A percentile compares a stretch with the other conserved stretches of the same genome.
Conservation (phyloP, 1,284 basidiomycete genomes). For the Bjerkandera adusta region DNA sequence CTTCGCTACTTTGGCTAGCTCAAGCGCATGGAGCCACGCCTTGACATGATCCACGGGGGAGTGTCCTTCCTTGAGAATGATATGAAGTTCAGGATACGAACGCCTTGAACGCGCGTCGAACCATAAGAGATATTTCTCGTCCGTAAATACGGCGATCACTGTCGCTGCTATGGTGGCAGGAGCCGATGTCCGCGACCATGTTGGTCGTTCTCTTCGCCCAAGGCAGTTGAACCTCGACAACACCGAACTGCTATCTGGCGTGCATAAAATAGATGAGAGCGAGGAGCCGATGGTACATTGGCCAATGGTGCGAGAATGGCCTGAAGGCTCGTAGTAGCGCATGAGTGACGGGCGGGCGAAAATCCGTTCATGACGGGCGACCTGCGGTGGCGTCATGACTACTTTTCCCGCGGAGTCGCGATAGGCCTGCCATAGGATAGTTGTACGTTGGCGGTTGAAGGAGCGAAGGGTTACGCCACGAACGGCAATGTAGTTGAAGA, state of each 20-base stretch:
- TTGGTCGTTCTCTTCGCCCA: too few species aligned
- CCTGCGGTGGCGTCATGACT: conserved; percentile 5
- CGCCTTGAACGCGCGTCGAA: conserved; percentile 31
- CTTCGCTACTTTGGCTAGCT: too few species aligned
- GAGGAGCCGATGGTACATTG: conserved; percentile 14
- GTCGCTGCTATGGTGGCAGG: not conserved
- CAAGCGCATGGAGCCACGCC: conserved; percentile 52
- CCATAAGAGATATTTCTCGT: conserved; percentile 51
- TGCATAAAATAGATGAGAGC: conserved; percentile 11
- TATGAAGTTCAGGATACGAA: conserved; percentile 29
- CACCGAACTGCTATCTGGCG: not conserved
- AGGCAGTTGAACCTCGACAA: not conserved
- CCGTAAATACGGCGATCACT: conserved; percentile 31
- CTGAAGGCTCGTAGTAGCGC: not conserved
- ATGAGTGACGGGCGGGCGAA: conserved; percentile 12
- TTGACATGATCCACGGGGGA: conserved; percentile 46
- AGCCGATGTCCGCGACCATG: too few species aligned
- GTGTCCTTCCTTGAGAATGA: conserved; percentile 51
- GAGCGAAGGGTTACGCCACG: conserved; percentile 52
- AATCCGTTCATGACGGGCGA: conserved; percentile 14
- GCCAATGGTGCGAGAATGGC: conserved; percentile 4
- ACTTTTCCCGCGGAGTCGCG: conserved; percentile 3
- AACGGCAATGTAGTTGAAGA: conserved; percentile 60
- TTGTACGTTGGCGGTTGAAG: conserved; percentile 57
- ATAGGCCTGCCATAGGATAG: conserved; percentile 46